Base-by-base conservation (phyloP, 495 filamentous ascomycete genomes). In the Entonaema liquescens region DNA sequence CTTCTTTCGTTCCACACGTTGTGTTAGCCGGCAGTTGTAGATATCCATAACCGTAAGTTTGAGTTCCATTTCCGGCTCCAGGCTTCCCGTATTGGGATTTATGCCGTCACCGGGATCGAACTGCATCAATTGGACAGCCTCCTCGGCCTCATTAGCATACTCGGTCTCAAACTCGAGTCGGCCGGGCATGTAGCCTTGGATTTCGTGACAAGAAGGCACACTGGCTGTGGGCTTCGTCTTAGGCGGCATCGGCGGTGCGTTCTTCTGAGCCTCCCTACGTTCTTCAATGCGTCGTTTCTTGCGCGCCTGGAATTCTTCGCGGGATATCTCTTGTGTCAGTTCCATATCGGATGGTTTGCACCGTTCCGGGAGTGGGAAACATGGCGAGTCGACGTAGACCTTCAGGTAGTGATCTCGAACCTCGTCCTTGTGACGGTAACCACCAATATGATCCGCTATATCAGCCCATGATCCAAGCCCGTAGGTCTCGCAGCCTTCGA, bases 31-130 rank as follows among this genome's bases (percentile, higher is more conserved):
- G 26, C 92, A 90, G 75, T 98, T 98, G 81, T 99, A 99, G 61
- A 99, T 98, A 69, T 97, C 94, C 86, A 99, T 98, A 2, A 99
- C 93, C 0, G 94, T 97, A 83, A 98, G 88, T 83, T 99, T 99
- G 65, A 99, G 84, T 67, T 97, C 94, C 84, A 94, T 95, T 79
- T 99, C 95, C 11, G 94, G 93, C 65, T 98, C 96, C 17, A 91
- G 81, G 72, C 93, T 91, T 67, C 92, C 91, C 2, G 93, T 97
- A 12, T 85, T 81, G 5, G 89, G 89, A 68, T 95, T 94, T 69
- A 95, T 84, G 54, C 95, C 95, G 74, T 97, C 94, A 13, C 95
- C 95, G 1, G 95, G 94, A 56, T 98, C 95, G 72, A 99, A 99
- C 66, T 97, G 90, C 92, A 99, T 97, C 62, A 95, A 90, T 77